Base-by-base conservation (phyloP, 2,329 filamentous ascomycete genomes). In the Ophiocordyceps sinensis region DNA sequence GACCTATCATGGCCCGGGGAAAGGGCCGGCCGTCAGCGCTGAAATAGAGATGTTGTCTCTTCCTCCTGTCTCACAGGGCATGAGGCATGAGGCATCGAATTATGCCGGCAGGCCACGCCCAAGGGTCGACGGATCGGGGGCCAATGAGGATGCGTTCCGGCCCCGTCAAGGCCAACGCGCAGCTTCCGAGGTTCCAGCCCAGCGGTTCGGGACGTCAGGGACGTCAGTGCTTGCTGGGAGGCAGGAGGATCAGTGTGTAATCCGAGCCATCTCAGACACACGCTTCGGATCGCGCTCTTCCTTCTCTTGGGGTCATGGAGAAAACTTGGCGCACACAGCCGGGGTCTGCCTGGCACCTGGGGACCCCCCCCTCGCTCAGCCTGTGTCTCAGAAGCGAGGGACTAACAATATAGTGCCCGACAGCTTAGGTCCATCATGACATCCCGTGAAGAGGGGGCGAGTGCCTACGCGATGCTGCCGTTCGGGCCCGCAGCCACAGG, bases 191-290 rank as follows among this genome's bases (percentile, higher is more conserved):
- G 23, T 37, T 21, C 36, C 40, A 42, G 30, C 36, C 36, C 36
- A n/a, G 34, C 32, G 40, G 40, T 28, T 26, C 40, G 40, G 40
- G 30, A 35, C 38, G 17, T 8, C 26, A 19, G 40, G 40, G 30
- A 35, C 38, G 17, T 8, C 26, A 19, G 15, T 12, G 15, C 15
- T 21, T 12, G 15, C 28, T 21, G 29, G 21, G 26, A 26, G 23
- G 23, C 15, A 14, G 37, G 14, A n/a, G 15, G 39, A 40, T 40
- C 38, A 40, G 17, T 30, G 5, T 30, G 21, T 29, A 40, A 36
- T 40, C 38, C 29, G n/a, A 26, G 23, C 30, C 15, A 36, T 38
- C 40, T 35, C 36, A 42, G 21, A 39, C 29, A 35, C 32, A 14
- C n/a, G 14, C 32, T 14, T 17, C 17, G 14, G 32, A 17, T 26